Base-by-base conservation (phyloP, 2,329 filamentous ascomycete genomes). In the Penicillium frequentans region DNA sequence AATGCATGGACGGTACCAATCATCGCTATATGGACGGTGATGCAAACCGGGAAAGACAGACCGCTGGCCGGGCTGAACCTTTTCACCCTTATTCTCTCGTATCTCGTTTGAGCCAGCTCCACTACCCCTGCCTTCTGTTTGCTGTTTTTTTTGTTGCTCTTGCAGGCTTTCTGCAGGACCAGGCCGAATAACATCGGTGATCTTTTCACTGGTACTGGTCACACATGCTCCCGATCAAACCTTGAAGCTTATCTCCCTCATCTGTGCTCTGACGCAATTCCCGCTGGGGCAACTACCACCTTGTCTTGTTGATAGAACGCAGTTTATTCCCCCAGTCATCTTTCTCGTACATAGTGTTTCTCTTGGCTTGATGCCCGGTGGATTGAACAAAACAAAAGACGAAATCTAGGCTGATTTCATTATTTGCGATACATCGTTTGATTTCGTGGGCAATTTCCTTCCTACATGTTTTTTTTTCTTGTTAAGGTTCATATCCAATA, bases 281-380 rank as follows among this genome's bases (percentile, higher is more conserved):
- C 13, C 33, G 3, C 16, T 14, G 24, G 35, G 24, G 23, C 11
- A 3, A 24, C 16, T 23, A 24, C 42, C 43, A 39, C 49, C 39
- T 29, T 27, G 44, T 42, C 31, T 35, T 29, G 39, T 44, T 26
- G 19, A 29, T 16, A 52, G 45, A 39, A 33, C 21, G 3, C 5
- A 4, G 31, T 43, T n/a, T 23, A 35, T 14, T 31, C 23, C 7
- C 24, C 14, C 23, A 44, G 16, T 42, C 14, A 23, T 31, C 49
- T 44, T 55, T 51, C 55, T 55, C 61, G 63, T 65, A 66, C 64
- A 66, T 66, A 65, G 46, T 58, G 29, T 52, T 64, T 47, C 47
- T 52, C 44, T 55, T 52, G 58, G 59, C 57, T 60, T 60, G 57
- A 66, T 57, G 57, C 49, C 31, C 33, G 56, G 54, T 55, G 51